Evolutionary conservation across 345 rosid species (phyloP), one percentile per base, ranked within the genome.

Genomic region (Salix udensis): DNA sequence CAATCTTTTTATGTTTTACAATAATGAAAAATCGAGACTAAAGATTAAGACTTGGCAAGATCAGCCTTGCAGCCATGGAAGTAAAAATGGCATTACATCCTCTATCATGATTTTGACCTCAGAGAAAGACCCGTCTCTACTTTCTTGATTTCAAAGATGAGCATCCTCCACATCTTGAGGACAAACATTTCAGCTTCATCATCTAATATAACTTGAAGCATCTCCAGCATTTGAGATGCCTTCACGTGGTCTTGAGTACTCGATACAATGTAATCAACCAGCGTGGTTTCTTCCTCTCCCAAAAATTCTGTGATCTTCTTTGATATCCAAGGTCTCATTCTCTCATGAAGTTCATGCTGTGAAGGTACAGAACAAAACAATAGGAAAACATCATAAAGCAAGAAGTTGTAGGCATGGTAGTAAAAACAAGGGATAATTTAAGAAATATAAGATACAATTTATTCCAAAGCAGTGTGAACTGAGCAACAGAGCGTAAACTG

Each of bases 151-250:
- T 96, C 98, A 74, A 91, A 96, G 82, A 96, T 93, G 61, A 93
- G 97, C 99, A 96, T 93, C 85, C 99, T 91, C 97, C 98, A 93
- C 99, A 96, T 92, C 85, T 96, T 96, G 68, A 96, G 94, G 76
- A 96, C 98, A 87, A 96, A 96, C 97, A 96, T 92, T 84, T 96
- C 98, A 13, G 99, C 98, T 84, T 96, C 98, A 53, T 93, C 98
- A 21, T 93, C 98, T 76, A 96, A 81, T 76, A 96, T 93, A 13
- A 91, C 77, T 80, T 96, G 94, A 78, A 96, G 89, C 64, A 84
- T 83, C 91, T 92, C 98, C 87, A 93, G 89, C 98, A 96, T 93
- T 76, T 94, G 88, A 31, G 97, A 78, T 7, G 99, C 99, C 84
- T 90, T 87, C 69, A 93, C 91, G 55, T 96, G 98, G 34, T 91